Conservation (phyloP, 2,329 filamentous ascomycete genomes). For the Paracamarosporium sp. region DNA sequence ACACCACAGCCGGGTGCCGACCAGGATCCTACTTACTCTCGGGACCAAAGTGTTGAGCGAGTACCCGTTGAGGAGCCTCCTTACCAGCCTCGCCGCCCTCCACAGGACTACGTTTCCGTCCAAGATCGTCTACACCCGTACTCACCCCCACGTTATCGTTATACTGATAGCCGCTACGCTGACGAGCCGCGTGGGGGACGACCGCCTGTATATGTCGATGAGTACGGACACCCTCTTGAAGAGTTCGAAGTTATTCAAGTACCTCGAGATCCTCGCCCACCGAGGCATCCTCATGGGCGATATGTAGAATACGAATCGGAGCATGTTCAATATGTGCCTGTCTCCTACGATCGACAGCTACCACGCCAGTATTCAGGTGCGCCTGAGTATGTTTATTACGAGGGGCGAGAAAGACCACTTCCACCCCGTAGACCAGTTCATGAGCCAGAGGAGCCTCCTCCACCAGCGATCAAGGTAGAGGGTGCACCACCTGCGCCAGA, state of each 20-base stretch:
- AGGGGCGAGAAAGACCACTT: slow-evolving; percentile 34
- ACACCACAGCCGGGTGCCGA: slow-evolving; percentile 41
- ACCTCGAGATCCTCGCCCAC: slow-evolving; percentile 30
- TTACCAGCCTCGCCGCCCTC: slow-evolving; percentile 24
- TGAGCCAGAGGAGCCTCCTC: slow-evolving; percentile 27
- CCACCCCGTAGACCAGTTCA: slow-evolving; percentile 24
- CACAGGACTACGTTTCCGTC: slow-evolving; percentile 42
- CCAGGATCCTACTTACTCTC: slow-evolving; percentile 35
- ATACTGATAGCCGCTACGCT: slow-evolving; percentile 15
- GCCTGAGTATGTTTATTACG: slow-evolving; percentile 39
- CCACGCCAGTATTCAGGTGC: slow-evolving; percentile 33
- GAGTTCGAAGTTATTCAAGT: slow-evolving; percentile 43
- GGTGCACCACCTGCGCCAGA: slow-evolving; percentile 23
- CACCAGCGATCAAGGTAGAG: slow-evolving; percentile 36
- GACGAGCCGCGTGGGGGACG: slow-evolving; percentile 30
- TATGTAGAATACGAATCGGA: slow-evolving; percentile 35
- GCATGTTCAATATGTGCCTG: slow-evolving; percentile 35
- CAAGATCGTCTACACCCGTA: slow-evolving; percentile 39
- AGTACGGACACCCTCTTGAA: slow-evolving; percentile 36
- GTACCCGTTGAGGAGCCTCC: slow-evolving; percentile 33
- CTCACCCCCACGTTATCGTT: slow-evolving; percentile 38
- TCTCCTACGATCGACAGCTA: slow-evolving; percentile 35
- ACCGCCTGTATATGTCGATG: slow-evolving; percentile 38
- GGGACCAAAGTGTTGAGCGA: slow-evolving; percentile 42
- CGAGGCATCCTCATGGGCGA: slow-evolving; percentile 25